Base-by-base conservation (phyloP, 768 basidiomycete genomes). In the Pleurotus citrinopileatus region DNA sequence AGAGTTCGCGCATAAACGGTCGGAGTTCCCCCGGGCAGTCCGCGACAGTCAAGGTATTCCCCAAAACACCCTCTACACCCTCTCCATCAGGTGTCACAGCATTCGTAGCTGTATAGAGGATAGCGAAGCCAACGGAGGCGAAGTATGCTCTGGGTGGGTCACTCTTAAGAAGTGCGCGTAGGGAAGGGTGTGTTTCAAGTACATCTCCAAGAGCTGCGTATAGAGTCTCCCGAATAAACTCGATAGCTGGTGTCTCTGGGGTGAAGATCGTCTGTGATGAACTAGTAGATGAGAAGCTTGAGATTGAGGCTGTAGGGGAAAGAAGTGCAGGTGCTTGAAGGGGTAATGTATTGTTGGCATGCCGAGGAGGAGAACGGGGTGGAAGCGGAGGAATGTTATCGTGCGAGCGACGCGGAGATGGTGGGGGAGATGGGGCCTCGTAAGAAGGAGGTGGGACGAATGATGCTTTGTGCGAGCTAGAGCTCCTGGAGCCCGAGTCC, bases 151-250 rank as follows among this genome's bases (percentile, higher is more conserved):
- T 78, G 0, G 86, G 70, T 0, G 83, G 82, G 61, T 93, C 89
- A 12, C 63, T 60, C n/a, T 70, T 70, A 53, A 93, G 78, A 8
- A 87, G 75, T 0, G 61, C 54, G 2, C 79, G 79, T 4, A 94
- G 76, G 2, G 76, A 71, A 0, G 79, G 76, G 10, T 74, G 77
- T 3, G 72, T 71, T 45, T 83, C 78, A 42, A 93, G 75, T 0
- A 79, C 82, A 57, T 90, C 89, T 0, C 78, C 90, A 2, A 94
- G 75, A 2, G 89, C 81, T 0, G 91, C 89, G 66, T 93, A 94
- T 15, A 94, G 78, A 0, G 91, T 92, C 67, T 94, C 91, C 23
- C 92, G 87, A 55, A 94, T 93, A 63, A 88, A 75, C 52, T 84
- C 81, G 58, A 94, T 86, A 0, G 83, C 85, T 3, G 81, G 80